A percentile compares a stretch with the other conserved stretches of the same genome.
Evolutionary conservation across 768 basidiomycete species (phyloP).

Genomic region (Lactarius indigo): DNA sequence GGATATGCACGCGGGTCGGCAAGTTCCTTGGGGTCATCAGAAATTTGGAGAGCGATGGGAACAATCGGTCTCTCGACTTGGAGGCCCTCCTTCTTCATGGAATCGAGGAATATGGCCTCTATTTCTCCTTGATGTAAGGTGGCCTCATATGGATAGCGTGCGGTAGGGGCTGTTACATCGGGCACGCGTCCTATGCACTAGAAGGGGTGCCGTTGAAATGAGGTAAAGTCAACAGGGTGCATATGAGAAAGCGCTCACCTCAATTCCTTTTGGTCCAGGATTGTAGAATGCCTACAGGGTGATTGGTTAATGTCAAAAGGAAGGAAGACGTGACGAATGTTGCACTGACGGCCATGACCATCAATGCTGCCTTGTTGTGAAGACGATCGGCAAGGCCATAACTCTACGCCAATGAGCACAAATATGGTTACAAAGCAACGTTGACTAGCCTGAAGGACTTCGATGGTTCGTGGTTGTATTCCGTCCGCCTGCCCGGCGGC

Average conservation of each 20-base stretch:
- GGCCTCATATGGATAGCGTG: conserved; percentile 72
- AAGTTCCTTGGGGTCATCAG: conserved; percentile 39
- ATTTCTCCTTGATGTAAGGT: conserved; percentile 65
- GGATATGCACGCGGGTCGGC: conserved; percentile 39
- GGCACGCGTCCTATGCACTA: conserved; percentile 62
- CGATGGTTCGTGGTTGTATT: conserved; percentile 52
- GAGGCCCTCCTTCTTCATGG: conserved; percentile 46
- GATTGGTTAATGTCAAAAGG: not conserved
- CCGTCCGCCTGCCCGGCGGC: conserved; percentile 53
- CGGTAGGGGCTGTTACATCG: conserved; percentile 57
- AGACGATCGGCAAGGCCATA: conserved; percentile 71
- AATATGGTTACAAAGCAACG: not conserved
- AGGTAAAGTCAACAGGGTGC: not conserved
- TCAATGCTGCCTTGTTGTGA: conserved; percentile 59
- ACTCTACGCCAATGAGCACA: conserved; percentile 43
- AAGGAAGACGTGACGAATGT: not conserved
- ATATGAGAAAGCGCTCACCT: conserved; percentile 37
- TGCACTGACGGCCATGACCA: conserved; percentile 61
- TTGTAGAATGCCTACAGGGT: conserved; percentile 66
- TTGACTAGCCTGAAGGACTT: conserved; percentile 43
- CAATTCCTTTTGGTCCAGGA: conserved; percentile 54
- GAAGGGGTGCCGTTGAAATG: not conserved
- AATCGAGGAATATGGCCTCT: conserved; percentile 55
- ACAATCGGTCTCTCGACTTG: conserved; percentile 49
- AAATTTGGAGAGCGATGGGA: conserved; percentile 48